Evolutionary conservation across 1,139 yeast genomes (phyloP).

Genomic region (Saccharomyces pastorianus): DNA sequence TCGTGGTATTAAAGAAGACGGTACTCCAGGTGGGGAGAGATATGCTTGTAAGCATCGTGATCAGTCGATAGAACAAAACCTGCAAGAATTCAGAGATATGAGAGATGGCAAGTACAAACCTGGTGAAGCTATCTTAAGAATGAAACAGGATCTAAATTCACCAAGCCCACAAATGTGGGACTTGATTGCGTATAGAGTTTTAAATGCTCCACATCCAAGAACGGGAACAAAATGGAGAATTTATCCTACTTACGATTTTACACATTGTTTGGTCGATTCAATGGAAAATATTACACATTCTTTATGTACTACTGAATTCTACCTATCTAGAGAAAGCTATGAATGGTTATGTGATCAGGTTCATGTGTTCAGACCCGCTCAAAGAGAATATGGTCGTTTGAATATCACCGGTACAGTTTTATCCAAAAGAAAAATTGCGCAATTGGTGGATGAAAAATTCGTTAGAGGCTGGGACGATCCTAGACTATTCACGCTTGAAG

Average conservation of each 20-base stretch:
- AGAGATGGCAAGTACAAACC: slow-evolving; percentile 78
- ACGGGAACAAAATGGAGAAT: slow-evolving; percentile 96
- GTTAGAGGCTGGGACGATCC: slow-evolving; percentile 99
- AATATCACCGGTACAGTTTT: slow-evolving; percentile 90
- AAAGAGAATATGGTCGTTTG: slow-evolving; percentile 94
- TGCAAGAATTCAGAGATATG: slow-evolving; percentile 81
- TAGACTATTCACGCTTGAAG: slow-evolving; percentile 87
- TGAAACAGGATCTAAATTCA: slow-evolving; percentile 89
- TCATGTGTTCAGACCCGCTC: slow-evolving; percentile 95
- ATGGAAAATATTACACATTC: slow-evolving; percentile 94
- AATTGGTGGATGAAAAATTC: slow-evolving; percentile 67
- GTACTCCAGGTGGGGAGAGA: slow-evolving; percentile 89
- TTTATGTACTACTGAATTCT: slow-evolving; percentile 90
- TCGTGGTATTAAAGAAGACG: slow-evolving; percentile 86
- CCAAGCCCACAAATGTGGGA: slow-evolving; percentile 99
- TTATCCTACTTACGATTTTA: slow-evolving; percentile 96
- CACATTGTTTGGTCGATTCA: slow-evolving; percentile 97
- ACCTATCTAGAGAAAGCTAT: slow-evolving; percentile 84
- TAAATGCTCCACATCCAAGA: slow-evolving; percentile 88
- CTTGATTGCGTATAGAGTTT: slow-evolving; percentile 92
- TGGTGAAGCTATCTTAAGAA: slow-evolving; percentile 90
- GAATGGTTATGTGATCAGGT: slow-evolving; percentile 98
- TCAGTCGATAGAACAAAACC: slow-evolving; percentile 62
- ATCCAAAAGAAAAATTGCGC: slow-evolving; percentile 92
- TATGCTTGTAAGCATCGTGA: slow-evolving; percentile 70